Conservation (phyloP, 768 basidiomycete genomes). For the Asterophora parasitica region DNA sequence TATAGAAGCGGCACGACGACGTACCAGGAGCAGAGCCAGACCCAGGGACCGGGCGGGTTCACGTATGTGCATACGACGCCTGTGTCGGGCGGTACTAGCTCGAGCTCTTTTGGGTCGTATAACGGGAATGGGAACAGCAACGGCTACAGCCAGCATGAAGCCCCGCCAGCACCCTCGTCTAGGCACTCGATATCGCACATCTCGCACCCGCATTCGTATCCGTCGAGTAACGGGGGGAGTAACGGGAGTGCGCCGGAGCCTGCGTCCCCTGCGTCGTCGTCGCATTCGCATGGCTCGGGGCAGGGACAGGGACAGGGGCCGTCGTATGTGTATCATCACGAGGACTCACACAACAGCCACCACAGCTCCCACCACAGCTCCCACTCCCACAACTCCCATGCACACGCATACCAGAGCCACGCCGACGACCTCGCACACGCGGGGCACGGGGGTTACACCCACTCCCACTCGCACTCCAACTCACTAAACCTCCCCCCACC, state of each 20-base stretch:
- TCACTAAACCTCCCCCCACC: conserved; percentile 4
- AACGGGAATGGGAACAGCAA: too few relatives aligned
- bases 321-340: conserved; percentile 33
- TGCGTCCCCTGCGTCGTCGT: conserved; percentile 49
- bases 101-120: too few relatives aligned
- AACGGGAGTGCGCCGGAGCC: too few relatives aligned
- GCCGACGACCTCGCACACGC: too few relatives aligned
- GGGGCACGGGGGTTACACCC: too few relatives aligned
- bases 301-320: conserved; percentile 43
- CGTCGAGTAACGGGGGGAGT: too few relatives aligned
- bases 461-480: too few relatives aligned
- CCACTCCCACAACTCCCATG: conserved; percentile 38
- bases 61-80: conserved; percentile 36
- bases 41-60: conserved; percentile 29
- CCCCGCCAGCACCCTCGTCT: conserved; percentile 35
- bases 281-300: conserved; percentile 38
- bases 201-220: conserved; percentile 47
- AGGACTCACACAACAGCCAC: neutral
- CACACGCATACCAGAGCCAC: conserved; percentile 34
- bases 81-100: conserved; percentile 18
- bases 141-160: too few relatives aligned
- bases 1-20: conserved; percentile 38
- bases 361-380: conserved; percentile 15
- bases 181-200: conserved; percentile 59
- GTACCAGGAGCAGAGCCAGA: conserved; percentile 41